Evolutionary conservation across 345 rosid genomes (phyloP).

Genomic region (Carallia brachiata): DNA sequence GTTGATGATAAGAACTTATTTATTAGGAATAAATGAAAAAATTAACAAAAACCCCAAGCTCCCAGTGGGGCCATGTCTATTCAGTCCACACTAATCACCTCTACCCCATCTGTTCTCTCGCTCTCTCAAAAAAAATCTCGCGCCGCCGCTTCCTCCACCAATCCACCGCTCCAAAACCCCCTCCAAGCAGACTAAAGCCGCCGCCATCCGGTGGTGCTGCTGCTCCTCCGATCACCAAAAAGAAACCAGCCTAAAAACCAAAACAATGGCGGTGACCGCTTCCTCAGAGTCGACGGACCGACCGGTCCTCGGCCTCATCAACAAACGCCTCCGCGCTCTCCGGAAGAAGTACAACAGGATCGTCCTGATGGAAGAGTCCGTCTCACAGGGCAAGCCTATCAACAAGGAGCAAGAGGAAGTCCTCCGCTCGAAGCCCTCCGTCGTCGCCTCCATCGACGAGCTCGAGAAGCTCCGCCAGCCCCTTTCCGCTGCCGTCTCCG

Average conservation of each 20-base stretch:
- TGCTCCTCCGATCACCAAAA: neutral
- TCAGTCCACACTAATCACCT: too few species aligned
- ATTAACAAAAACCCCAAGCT: too few species aligned
- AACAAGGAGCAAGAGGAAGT: slow-evolving; percentile 86
- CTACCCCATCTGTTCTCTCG: neutral
- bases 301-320: slow-evolving; percentile 74
- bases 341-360: slow-evolving; percentile 84
- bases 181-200: neutral
- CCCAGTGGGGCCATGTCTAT: too few species aligned
- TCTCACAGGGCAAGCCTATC: slow-evolving; percentile 73
- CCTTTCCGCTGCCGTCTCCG: slow-evolving; percentile 58
- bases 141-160: slow-evolving; percentile 3
- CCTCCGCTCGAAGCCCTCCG: slow-evolving; percentile 72
- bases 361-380: slow-evolving; percentile 73
- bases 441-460: slow-evolving; percentile 66
- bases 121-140: neutral
- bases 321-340: slow-evolving; percentile 87
- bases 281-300: slow-evolving; percentile 52
- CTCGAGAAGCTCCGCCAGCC: slow-evolving; percentile 81
- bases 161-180: neutral
- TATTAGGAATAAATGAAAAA: too few species aligned
- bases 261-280: slow-evolving; percentile 29
- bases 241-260: neutral
- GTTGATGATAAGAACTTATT: too few species aligned
- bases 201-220: slow-evolving; percentile 3